Percentiles rank a stretch among this genome's conserved stretches.
Conservation (phyloP, 2,329 filamentous ascomycete species). For the Neofusicoccum sp. region DNA sequence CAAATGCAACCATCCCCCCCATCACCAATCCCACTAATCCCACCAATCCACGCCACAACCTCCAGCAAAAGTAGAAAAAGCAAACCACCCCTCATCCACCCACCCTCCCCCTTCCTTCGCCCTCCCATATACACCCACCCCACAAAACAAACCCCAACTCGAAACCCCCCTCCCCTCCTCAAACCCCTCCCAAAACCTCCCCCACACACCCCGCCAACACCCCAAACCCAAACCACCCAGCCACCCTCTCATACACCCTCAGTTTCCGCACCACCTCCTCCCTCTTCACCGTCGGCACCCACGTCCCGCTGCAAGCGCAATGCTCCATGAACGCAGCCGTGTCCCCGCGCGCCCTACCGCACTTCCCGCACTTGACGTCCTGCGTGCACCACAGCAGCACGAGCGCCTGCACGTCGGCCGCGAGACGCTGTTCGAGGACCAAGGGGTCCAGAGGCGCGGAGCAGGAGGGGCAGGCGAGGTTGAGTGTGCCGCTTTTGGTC, state of each 20-base stretch:
- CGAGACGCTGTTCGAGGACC: constrained; percentile 76
- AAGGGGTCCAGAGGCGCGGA: constrained; percentile 73
- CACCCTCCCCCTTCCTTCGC: too few species aligned
- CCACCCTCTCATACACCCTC: constrained; percentile 70
- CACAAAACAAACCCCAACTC: too few species aligned
- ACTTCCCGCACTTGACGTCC: constrained; percentile 82
- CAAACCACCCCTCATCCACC: too few species aligned
- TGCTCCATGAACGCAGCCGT: constrained; percentile 88
- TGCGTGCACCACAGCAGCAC: constrained; percentile 82
- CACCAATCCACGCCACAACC: too few species aligned
- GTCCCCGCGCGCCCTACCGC: constrained; percentile 62
- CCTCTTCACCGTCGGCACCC: constrained; percentile 69
- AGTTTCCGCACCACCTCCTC: constrained; percentile 65
- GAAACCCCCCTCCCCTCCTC: background rate
- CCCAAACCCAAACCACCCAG: constrained; percentile 72
- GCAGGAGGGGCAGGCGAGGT: constrained; percentile 67
- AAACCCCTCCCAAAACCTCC: constrained; percentile 55
- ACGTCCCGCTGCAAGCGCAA: constrained; percentile 86
- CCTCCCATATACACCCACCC: too few species aligned
- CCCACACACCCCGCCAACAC: constrained; percentile 77
- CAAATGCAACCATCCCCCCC: too few species aligned
- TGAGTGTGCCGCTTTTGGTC: constrained; percentile 25
- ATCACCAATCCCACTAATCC: too few species aligned
- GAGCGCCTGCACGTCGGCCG: constrained; percentile 71
- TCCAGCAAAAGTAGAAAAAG: too few species aligned